A percentile compares a stretch with the other conserved stretches of the same genome.
These are phyloP conservation scores for Alternaria arborescens DNA, from an alignment of 2,329 filamentous ascomycete species.

Conservation along the genomic window DNA sequence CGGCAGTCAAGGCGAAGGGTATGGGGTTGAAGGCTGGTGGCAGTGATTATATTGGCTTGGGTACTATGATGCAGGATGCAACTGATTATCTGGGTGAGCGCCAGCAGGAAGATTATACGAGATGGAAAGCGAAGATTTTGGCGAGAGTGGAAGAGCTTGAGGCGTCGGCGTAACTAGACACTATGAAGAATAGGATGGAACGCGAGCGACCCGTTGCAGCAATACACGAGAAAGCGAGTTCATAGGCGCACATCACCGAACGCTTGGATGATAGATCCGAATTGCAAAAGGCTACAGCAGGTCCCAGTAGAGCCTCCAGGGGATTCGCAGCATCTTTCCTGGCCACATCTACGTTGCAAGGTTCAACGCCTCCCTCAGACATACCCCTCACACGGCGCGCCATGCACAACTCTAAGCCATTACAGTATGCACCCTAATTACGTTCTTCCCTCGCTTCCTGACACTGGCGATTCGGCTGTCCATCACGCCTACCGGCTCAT, in stretches of 20 bases:
- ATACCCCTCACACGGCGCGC: background rate
- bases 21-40: constrained; percentile 55
- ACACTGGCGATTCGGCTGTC: background rate
- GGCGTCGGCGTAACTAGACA: constrained; percentile 2
- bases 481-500: background rate
- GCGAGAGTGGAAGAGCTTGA: constrained; percentile 63
- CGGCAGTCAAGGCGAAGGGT: constrained; percentile 45
- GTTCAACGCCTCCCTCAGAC: background rate
- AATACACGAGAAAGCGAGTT: background rate
- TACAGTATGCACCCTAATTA: constrained; percentile 1
- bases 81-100: constrained; percentile 75
- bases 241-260: background rate
- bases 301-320: background rate
- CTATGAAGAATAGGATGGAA: background rate
- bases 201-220: background rate
- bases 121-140: constrained; percentile 71
- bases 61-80: constrained; percentile 77
- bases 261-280: background rate
- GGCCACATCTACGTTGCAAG: background rate
- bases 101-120: constrained; percentile 66
- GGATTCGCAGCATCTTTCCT: background rate
- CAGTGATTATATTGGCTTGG: constrained; percentile 56
- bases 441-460: background rate
- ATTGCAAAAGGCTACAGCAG: background rate
- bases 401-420: background rate